Evolutionary conservation across 2,329 filamentous ascomycete genomes (phyloP).

Genomic region (Aspergillus costaricaensis): DNA sequence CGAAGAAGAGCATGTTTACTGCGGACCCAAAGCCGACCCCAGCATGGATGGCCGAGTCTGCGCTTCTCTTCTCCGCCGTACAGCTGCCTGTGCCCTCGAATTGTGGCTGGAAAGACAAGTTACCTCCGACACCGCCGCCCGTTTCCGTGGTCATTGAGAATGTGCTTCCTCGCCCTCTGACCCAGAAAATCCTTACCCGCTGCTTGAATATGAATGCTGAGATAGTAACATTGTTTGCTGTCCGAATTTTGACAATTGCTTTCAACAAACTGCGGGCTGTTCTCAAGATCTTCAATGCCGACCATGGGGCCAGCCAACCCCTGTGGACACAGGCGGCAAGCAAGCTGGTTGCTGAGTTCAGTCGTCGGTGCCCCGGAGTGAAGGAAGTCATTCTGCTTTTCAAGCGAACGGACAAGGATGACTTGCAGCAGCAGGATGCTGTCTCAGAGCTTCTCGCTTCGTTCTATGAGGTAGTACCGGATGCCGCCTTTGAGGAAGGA

Average conservation of each 20-base stretch:
- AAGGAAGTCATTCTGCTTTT: slow-evolving; percentile 78
- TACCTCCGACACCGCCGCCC: slow-evolving; percentile 71
- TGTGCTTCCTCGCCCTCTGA: slow-evolving; percentile 79
- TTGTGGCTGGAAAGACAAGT: slow-evolving; percentile 68
- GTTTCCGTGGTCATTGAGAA: slow-evolving; percentile 79
- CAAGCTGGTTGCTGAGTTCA: slow-evolving; percentile 72
- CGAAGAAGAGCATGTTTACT: slow-evolving; percentile 74
- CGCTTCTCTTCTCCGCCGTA: slow-evolving; percentile 81
- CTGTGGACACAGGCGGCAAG: slow-evolving; percentile 71
- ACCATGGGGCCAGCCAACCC: slow-evolving; percentile 45
- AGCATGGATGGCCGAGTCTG: slow-evolving; percentile 92
- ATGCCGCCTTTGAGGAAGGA: slow-evolving; percentile 76
- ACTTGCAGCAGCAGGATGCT: slow-evolving; percentile 75
- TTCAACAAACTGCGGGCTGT: slow-evolving; percentile 74
- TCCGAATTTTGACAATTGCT: slow-evolving; percentile 74
- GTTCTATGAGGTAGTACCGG: slow-evolving; percentile 83
- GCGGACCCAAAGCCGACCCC: slow-evolving; percentile 90
- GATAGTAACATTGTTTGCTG: slow-evolving; percentile 79
- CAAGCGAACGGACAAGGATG: slow-evolving; percentile 66
- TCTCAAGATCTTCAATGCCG: slow-evolving; percentile 61
- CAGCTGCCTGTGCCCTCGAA: slow-evolving; percentile 70
- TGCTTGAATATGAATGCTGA: slow-evolving; percentile 78
- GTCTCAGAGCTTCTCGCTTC: slow-evolving; percentile 74
- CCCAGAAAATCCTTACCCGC: slow-evolving; percentile 73
- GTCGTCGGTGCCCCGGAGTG: slow-evolving; percentile 74